Conservation (phyloP, 345 rosid genomes). For the Melaleuca quinquenervia region DNA sequence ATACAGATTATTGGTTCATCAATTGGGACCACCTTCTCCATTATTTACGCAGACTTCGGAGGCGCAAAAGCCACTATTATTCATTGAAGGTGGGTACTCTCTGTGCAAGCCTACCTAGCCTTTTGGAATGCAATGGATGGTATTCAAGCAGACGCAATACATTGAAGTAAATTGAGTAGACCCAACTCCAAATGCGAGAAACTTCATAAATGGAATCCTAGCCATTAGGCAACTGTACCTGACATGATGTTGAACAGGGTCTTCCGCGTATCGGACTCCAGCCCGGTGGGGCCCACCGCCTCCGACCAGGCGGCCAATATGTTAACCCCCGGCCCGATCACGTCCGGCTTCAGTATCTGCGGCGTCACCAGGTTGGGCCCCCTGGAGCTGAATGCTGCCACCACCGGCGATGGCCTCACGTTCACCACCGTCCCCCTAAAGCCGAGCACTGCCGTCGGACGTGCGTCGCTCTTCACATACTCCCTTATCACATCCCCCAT, state of each 20-base stretch:
- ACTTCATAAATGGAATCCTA: background rate
- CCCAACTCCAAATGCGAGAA: background rate
- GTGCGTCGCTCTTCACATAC: constrained; percentile 27
- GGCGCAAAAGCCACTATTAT: background rate
- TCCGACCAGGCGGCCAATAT: constrained; percentile 84
- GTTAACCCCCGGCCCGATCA: constrained; percentile 90
- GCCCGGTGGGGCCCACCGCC: constrained; percentile 60
- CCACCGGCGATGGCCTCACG: constrained; percentile 70
- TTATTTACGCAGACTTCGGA: background rate
- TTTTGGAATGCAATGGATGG: background rate
- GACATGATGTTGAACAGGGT: constrained; percentile 73
- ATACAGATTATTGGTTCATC: background rate
- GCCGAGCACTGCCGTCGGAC: constrained; percentile 44
- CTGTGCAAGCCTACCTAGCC: background rate
- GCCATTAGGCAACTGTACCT: constrained; percentile 37
- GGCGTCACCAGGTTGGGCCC: constrained; percentile 79
- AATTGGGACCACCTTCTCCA: background rate
- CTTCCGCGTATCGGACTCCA: constrained; percentile 49
- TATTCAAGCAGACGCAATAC: background rate
- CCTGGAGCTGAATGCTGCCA: constrained; percentile 82
- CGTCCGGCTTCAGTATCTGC: constrained; percentile 81
- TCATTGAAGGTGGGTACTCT: background rate
- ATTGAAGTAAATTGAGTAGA: background rate
- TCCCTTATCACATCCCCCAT: constrained; percentile 47
- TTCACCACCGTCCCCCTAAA: constrained; percentile 72